phyloP scores from a whole-genome alignment of 352 stramenopile species.

The Stramenopiles sp. region DNA sequence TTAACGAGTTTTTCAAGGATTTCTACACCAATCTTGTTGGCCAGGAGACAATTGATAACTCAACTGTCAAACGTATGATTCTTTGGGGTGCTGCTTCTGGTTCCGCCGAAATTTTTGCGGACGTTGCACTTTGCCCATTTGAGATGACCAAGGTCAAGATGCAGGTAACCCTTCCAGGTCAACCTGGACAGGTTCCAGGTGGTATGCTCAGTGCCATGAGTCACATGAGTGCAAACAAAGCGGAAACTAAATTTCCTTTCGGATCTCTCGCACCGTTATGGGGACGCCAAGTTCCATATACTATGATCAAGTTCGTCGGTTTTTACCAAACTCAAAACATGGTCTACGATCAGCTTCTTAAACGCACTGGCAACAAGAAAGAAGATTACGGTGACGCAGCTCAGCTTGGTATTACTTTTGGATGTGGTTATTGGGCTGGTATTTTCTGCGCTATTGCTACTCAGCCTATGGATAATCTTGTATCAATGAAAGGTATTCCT shows the following conservation, averaged over 20 bases:
- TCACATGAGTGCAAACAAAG: constrained; percentile 33
- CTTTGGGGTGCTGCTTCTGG: constrained; percentile 44
- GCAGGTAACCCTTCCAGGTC: constrained; percentile 39
- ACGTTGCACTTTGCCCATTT: constrained; percentile 61
- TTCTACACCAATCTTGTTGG: constrained; percentile 43
- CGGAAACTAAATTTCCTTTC: constrained; percentile 47
- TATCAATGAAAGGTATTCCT: constrained; percentile 68
- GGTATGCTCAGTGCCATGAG: constrained; percentile 39
- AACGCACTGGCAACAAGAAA: too few relatives aligned
- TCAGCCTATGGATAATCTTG: constrained; percentile 87
- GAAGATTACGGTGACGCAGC: constrained; percentile 50
- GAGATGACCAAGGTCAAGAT: constrained; percentile 77
- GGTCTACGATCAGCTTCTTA: constrained; percentile 37
- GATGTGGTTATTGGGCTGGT: constrained; percentile 90
- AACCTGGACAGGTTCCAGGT: constrained; percentile 29
- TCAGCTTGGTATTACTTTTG: constrained; percentile 77
- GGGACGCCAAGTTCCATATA: constrained; percentile 79
- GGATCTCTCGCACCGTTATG: constrained; percentile 39
- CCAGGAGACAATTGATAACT: constrained; percentile 52
- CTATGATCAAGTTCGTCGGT: constrained; percentile 93
- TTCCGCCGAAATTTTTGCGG: constrained; percentile 62
- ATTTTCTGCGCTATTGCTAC: constrained; percentile 93
- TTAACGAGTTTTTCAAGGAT: constrained; percentile 72
- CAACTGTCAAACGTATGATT: constrained; percentile 57
- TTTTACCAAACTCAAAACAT: constrained; percentile 22